Conservation (phyloP, 2,329 filamentous ascomycete species). For the Neonectria ditissima region DNA sequence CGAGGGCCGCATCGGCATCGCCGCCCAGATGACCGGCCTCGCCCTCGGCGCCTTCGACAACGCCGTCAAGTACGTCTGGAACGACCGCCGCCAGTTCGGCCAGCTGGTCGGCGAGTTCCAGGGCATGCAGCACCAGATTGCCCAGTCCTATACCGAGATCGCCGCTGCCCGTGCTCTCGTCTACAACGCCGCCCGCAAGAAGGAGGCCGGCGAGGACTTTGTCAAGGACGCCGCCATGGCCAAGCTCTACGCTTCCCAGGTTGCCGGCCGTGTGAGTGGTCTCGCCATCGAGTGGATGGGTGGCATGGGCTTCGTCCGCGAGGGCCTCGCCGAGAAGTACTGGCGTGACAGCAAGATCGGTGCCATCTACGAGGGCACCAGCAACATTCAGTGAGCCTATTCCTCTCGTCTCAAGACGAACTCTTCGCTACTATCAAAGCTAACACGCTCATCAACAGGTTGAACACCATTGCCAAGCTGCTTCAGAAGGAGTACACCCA, state of each 20-base stretch:
- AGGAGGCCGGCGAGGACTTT: conserved; percentile 96
- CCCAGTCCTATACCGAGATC: conserved; percentile 95
- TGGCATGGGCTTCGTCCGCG: conserved; percentile 97
- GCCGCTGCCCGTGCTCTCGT: conserved; percentile 90
- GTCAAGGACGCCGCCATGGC: conserved; percentile 98
- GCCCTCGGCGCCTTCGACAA: conserved; percentile 96
- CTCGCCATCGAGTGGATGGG: conserved; percentile 99
- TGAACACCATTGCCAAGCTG: conserved; percentile 73
- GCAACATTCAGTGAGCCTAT: conserved; percentile 73
- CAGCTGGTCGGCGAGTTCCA: conserved; percentile 95
- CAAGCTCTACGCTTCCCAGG: conserved; percentile 93
- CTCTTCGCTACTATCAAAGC: not conserved
- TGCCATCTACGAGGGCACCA: conserved; percentile 94
- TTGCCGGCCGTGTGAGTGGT: conserved; percentile 86
- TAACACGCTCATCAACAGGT: conserved; percentile 50
- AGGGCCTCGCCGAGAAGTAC: conserved; percentile 97
- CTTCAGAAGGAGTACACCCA: conserved; percentile 71
- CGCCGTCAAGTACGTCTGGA: conserved; percentile 93
- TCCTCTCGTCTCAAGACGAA: not conserved
- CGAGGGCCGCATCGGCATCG: conserved; percentile 97
- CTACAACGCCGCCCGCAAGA: conserved; percentile 96
- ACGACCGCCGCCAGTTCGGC: conserved; percentile 97
- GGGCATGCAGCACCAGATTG: conserved; percentile 99
- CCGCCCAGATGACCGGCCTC: conserved; percentile 97
- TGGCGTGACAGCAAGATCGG: conserved; percentile 99